Evolutionary conservation across 73 alveolate species (phyloP), one percentile per base, ranked within the genome.

Genomic region (Paraurostyla sp.): DNA sequence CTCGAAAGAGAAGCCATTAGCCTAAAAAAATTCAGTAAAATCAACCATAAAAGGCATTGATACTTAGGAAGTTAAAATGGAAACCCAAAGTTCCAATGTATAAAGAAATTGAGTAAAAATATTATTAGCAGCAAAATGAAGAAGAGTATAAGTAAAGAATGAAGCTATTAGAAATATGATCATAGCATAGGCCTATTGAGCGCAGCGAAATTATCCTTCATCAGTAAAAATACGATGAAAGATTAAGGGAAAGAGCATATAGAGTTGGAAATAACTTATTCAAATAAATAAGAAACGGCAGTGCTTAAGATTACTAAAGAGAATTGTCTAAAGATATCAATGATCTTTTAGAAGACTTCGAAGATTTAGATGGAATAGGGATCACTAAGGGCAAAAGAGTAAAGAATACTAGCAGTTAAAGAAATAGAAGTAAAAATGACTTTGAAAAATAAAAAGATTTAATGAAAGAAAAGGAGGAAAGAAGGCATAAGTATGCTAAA

Each of bases 401-500:
- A 46, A 46, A 46, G 18, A 46, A 25, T 20, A 43, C 38, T n/a
- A 45, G 11, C 13, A 22, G 54, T 38, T 38, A 65, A 32, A 40
- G 71, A 73, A 3, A 27, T 73, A 40, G 56, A 45, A 4, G 16
- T 18, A 4, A 30, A 13, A 13, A 32, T 2, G 22, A 40, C 13
- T 73, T 73, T 48, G 86, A 73, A 23, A 40, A 46, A 25, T 49
- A 73, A 73, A 73, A 73, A 16, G 65, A 51, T 13, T 1, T 29
- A 16, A 36, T 38, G 4, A 48, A 50, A 73, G 86, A 73, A 43
- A 78, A 78, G 32, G 56, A 78, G 33, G 78, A 78, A 6, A 46
- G 89, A 35, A 78, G 89, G 43, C 11, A 52, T 20, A 51, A 78
- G 11, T 78, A 78, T 36, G 89, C 80, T 1, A 36, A 49, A 54